Evolutionary conservation across 768 basidiomycete genomes (phyloP), one percentile per base, ranked within the genome.

Genomic region (Russula sp.): DNA sequence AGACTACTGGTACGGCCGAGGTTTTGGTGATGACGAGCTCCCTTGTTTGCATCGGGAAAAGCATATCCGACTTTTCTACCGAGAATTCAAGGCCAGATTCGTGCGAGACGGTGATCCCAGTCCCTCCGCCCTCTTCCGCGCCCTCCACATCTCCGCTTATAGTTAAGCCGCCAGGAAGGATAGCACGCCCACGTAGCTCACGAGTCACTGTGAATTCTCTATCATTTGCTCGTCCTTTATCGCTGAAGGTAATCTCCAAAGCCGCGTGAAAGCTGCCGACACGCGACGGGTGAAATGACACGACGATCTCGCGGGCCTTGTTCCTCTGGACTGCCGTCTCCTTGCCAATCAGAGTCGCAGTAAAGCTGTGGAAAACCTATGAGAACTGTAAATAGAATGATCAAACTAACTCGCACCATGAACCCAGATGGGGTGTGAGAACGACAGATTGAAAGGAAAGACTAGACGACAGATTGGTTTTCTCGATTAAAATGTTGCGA

Each of bases 1-100:
- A 53, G 32, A 64, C 53, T 14, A 28, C 8, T 2, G 58, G 38
- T 2, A 14, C 5, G 1, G 2, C 1, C 13, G 30, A 50, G 26
- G 57, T 26, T 26, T 67, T 67, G 5, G 7, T 56, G 48, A 67
- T 51, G n/a, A 56, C 20, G 26, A 67, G 40, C 38, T 42, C 40
- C 24, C n/a, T 30, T 1, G 32, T 66, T 24, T 56, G 57, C 16
- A n/a, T 24, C 26, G 24, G 22, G 36, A 56, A 59, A 9, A 26
- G 10, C 13, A 52, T 60, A 26, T 48, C 32, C 22, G 24, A 8
- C 32, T 52, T 38, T 60, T 58, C 51, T 46, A 55, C 36, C n/a
- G 13, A 44, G 26, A 68, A 68, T 26, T 62, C 46, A 44, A 68
- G 40, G 20, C 67, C 67, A 3, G 18, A 36, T 40, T 66, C 57